phyloP scores from a whole-genome alignment of 164 flowering plant genomes.

The Dillenia turbinata region DNA sequence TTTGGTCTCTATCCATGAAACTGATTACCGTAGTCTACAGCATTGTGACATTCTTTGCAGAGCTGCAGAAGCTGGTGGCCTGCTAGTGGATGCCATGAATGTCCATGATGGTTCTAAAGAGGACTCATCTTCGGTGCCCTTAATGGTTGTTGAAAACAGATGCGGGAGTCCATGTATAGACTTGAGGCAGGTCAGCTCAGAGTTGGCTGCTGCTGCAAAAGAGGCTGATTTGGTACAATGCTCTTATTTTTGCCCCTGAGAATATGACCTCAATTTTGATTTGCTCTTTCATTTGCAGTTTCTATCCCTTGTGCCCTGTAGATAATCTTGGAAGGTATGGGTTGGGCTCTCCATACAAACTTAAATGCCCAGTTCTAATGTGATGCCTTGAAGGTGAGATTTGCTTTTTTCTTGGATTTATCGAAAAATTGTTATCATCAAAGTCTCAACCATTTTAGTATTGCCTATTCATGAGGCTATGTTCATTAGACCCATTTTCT shows the following conservation, averaged over 20 bases:
- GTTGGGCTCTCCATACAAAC: constrained; percentile 94
- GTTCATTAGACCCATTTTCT: too few relatives aligned
- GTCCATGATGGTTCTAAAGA: constrained; percentile 45
- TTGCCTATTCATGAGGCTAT: too few relatives aligned
- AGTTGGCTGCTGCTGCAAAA: constrained; percentile 93
- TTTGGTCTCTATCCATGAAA: not conserved
- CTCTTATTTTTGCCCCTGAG: not conserved
- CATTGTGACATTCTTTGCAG: constrained; percentile 91
- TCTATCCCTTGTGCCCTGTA: constrained; percentile 21
- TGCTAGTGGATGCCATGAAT: constrained; percentile 94
- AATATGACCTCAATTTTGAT: not conserved
- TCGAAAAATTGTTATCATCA: too few relatives aligned
- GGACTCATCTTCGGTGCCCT: constrained; percentile 49
- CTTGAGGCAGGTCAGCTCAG: constrained; percentile 96
- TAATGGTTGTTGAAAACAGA: constrained; percentile 98
- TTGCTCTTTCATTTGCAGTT: not conserved
- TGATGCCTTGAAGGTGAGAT: constrained; percentile 84
- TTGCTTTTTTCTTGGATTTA: not conserved
- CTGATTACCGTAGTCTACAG: constrained; percentile 35
- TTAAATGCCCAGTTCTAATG: constrained; percentile 88
- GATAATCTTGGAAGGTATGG: constrained; percentile 99
- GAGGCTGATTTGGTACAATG: constrained; percentile 89
- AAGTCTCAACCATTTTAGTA: too few relatives aligned
- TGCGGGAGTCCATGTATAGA: constrained; percentile 98
- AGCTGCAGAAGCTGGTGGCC: constrained; percentile 96